Evolutionary conservation across 2,329 filamentous ascomycete species (phyloP), one percentile per base, ranked within the genome.

Genomic region (Claviceps digitariae): DNA sequence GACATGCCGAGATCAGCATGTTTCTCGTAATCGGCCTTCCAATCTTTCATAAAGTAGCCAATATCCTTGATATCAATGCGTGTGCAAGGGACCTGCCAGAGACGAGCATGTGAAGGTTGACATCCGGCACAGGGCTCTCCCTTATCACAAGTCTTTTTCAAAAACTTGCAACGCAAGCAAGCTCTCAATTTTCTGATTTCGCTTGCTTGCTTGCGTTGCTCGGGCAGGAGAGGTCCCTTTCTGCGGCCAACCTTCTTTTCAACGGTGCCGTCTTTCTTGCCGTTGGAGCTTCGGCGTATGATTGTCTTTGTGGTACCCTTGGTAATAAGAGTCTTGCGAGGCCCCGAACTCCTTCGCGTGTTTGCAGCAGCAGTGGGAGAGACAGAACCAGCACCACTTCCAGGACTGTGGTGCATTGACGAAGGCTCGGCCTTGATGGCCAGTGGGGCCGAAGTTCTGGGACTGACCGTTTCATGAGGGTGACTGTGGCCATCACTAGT

Each of bases 111-210:
- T 21, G 90, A 95, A 50, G 91, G 91, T 73, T 95, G 87, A 74
- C 91, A 97, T 48, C 91, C 91, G 63, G 85, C 87, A 70, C 91
- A 97, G 54, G 91, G 91, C 73, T 96, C 90, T 58, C 91, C 91
- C 75, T 94, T 96, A 71, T 97, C 91, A 66, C 91, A 97, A 49
- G 91, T 96, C 80, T 97, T 97, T 80, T 97, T 97, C 68, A 97
- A 77, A 75, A 96, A 97, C 74, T 96, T 96, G 81, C 91, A 97
- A 59, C 91, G 84, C 62, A 97, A 75, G 69, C 91, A 97, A 48
- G 91, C 91, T 65, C 91, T 81, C 62, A 96, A 76, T 72, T 97
- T 97, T 68, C 91, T 83, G 66, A 97, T 97, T 71, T 97, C 91
- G 64, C 90, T 93, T 27, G 91, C 91, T 70, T 96, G 91, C 72